Conservation (phyloP, 2,329 filamentous ascomycete species). For the Stemphylium beticola region DNA sequence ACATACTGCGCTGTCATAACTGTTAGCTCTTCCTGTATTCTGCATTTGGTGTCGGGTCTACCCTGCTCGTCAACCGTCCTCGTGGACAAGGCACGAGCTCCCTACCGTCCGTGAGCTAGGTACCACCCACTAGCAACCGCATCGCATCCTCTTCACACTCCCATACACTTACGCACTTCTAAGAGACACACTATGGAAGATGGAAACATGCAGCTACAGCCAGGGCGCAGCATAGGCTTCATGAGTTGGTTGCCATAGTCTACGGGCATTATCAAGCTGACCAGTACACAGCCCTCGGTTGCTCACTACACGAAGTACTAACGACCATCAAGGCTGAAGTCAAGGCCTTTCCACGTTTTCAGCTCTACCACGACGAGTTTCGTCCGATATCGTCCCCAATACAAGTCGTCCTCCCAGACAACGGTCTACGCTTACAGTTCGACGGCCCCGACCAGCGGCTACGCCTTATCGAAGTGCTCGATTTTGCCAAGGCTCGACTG, state of each 20-base stretch:
- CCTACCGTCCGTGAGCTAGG: slow-evolving; percentile 14
- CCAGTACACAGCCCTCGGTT: slow-evolving; percentile 72
- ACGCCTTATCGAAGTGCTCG: slow-evolving; percentile 85
- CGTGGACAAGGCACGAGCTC: slow-evolving; percentile 38
- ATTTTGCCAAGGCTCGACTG: slow-evolving; percentile 85
- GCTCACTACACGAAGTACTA: slow-evolving; percentile 87
- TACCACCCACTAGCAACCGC: slow-evolving; percentile 11
- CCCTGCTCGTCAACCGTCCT: slow-evolving; percentile 14
- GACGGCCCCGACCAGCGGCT: slow-evolving; percentile 92
- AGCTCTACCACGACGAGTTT: slow-evolving; percentile 79
- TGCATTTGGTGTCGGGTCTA: background rate
- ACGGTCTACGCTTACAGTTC: slow-evolving; percentile 89
- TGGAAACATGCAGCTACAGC: slow-evolving; percentile 37
- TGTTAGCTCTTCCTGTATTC: background rate
- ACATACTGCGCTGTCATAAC: background rate
- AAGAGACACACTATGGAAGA: slow-evolving; percentile 37
- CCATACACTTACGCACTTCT: background rate
- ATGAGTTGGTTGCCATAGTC: slow-evolving; percentile 42
- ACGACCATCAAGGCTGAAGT: slow-evolving; percentile 88
- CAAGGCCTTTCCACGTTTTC: slow-evolving; percentile 79
- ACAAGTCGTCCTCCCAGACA: slow-evolving; percentile 76
- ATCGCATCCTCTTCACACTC: background rate
- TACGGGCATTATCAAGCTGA: slow-evolving; percentile 17
- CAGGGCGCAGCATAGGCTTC: slow-evolving; percentile 46
- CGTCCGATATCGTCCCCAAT: slow-evolving; percentile 78